Evolutionary conservation across 768 basidiomycete species (phyloP).

Genomic region (Trametes gibbosa): DNA sequence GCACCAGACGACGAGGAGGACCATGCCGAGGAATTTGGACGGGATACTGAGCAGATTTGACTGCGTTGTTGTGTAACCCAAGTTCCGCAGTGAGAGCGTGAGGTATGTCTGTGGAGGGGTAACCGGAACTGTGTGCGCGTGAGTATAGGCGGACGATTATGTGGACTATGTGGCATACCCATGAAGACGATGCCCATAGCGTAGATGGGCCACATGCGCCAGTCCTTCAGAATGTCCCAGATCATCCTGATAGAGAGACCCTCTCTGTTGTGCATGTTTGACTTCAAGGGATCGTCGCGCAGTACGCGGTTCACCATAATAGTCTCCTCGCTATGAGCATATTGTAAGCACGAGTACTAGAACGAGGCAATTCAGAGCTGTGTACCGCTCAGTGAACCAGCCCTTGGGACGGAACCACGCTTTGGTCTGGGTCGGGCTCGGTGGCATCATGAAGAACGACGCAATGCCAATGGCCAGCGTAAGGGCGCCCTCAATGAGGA

Average conservation of each 20-base stretch:
- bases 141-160: not conserved
- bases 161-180: constrained; percentile 33
- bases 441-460: constrained; percentile 58
- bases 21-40: constrained; percentile 49
- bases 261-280: constrained; percentile 72
- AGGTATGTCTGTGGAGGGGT: constrained; percentile 61
- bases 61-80: constrained; percentile 62
- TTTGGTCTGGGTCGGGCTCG: constrained; percentile 63
- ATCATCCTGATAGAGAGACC: constrained; percentile 51
- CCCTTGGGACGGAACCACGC: constrained; percentile 57
- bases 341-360: not conserved
- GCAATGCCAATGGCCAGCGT: constrained; percentile 50
- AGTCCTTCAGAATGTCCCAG: constrained; percentile 52
- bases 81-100: constrained; percentile 56
- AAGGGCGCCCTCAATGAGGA: constrained; percentile 51
- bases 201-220: constrained; percentile 67
- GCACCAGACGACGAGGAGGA: constrained; percentile 39
- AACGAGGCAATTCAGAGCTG: not conserved
- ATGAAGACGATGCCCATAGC: constrained; percentile 51
- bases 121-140: constrained; percentile 45
- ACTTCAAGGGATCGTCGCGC: constrained; percentile 65
- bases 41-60: constrained; percentile 65
- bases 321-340: constrained; percentile 47
- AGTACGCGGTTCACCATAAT: constrained; percentile 65
- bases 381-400: constrained; percentile 60